phyloP scores from a whole-genome alignment of 768 basidiomycete genomes.

The Pleurotus cornucopiae region DNA sequence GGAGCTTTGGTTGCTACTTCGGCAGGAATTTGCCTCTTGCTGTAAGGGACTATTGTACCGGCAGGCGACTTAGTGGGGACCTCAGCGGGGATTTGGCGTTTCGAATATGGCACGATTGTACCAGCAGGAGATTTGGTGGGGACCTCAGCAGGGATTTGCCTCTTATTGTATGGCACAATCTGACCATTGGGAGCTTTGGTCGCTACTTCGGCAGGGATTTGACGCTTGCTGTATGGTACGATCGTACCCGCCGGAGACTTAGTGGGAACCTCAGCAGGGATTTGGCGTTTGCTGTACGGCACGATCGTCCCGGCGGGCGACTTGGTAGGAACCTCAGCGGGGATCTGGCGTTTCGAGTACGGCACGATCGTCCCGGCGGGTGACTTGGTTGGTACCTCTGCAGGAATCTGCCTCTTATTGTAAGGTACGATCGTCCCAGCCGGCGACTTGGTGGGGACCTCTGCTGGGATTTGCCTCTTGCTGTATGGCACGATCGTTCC shows the following conservation, averaged over 20 bases:
- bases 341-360: conserved; percentile 20
- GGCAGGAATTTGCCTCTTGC: conserved; percentile 21
- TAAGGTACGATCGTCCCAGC: conserved; percentile 21
- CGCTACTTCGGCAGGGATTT: conserved; percentile 25
- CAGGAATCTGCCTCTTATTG: conserved; percentile 24
- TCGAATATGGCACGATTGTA: conserved; percentile 22
- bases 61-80: conserved; percentile 9
- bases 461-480: conserved; percentile 19
- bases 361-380: conserved; percentile 19
- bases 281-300: conserved; percentile 19
- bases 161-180: conserved; percentile 15
- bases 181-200: conserved; percentile 19
- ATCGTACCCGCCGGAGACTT: conserved; percentile 18
- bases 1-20: conserved; percentile 23
- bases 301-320: conserved; percentile 19
- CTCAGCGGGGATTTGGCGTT: conserved; percentile 9
- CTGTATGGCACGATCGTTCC: conserved; percentile 23
- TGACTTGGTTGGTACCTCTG: conserved; percentile 18
- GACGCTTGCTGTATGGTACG: conserved; percentile 18
- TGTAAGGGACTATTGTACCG: conserved; percentile 10
- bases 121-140: conserved; percentile 31
- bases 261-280: conserved; percentile 25
- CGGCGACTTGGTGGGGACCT: conserved; percentile 19
- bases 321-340: conserved; percentile 20
- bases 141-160: conserved; percentile 18